These are phyloP conservation scores for Sordariomycetes sp. DNA, from an alignment of 2,329 filamentous ascomycete genomes.

Conservation along the genomic window DNA sequence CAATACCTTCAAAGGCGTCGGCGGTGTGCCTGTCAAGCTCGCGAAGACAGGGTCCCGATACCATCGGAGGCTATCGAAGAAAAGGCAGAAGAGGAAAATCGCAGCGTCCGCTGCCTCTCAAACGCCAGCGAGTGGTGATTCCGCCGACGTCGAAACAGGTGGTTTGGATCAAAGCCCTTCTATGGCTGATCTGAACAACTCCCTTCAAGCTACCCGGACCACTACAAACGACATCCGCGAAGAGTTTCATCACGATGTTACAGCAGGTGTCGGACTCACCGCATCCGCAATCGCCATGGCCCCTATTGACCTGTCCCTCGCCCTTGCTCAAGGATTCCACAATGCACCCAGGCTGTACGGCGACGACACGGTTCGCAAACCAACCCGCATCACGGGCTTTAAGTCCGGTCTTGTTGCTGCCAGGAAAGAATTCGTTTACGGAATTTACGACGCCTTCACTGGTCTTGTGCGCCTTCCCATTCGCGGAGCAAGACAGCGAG, in stretches of 20 bases:
- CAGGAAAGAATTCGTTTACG: conserved; percentile 51
- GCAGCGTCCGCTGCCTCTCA: neutral
- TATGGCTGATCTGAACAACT: neutral
- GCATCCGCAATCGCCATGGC: conserved; percentile 42
- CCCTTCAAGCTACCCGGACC: neutral
- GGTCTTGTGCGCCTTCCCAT: conserved; percentile 53
- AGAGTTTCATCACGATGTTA: conserved; percentile 40
- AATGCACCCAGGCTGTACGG: conserved; percentile 63
- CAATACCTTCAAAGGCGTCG: conserved; percentile 53
- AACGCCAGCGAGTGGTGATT: no score
- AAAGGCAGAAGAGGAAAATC: conserved; percentile 21
- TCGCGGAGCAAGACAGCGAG: conserved; percentile 45
- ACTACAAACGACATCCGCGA: conserved; percentile 14
- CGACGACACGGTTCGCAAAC: conserved; percentile 57
- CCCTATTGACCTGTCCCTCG: conserved; percentile 52
- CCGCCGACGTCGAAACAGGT: neutral
- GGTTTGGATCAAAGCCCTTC: conserved; percentile 2
- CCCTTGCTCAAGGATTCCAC: conserved; percentile 60
- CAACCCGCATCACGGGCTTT: conserved; percentile 55
- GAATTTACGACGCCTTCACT: conserved; percentile 56
- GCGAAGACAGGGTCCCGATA: conserved; percentile 48
- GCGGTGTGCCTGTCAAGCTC: conserved; percentile 53
- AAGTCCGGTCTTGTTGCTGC: conserved; percentile 54
- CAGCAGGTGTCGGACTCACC: conserved; percentile 39
- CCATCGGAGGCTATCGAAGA: conserved; percentile 39